Percentiles rank a stretch among this genome's conserved stretches.
Conservation (phyloP, 2,329 filamentous ascomycete genomes). For the Atkinsonella hypoxylon region DNA sequence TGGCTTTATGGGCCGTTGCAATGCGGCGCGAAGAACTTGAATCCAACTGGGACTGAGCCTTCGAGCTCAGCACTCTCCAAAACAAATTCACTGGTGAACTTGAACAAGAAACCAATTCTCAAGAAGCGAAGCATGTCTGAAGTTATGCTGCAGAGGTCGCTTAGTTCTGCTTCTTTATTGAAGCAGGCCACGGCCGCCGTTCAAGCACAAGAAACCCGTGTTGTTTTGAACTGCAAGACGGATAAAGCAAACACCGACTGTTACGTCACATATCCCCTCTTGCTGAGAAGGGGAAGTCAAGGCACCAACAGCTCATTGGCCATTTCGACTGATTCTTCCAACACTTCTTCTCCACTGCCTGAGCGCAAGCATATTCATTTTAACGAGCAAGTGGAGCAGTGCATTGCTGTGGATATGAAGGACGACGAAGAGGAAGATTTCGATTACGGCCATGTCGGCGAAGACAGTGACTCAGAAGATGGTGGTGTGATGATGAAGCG, state of each 20-base stretch:
- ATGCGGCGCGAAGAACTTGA: constrained; percentile 48
- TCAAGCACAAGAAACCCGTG: constrained; percentile 61
- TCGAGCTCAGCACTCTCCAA: constrained; percentile 36
- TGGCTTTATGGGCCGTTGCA: constrained; percentile 95
- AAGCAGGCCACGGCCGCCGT: constrained; percentile 82
- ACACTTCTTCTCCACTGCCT: constrained; percentile 47
- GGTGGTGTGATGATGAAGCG: constrained; percentile 78
- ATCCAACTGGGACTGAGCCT: constrained; percentile 30
- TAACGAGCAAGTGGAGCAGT: constrained; percentile 90
- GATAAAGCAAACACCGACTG: constrained; percentile 58
- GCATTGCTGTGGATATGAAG: constrained; percentile 84
- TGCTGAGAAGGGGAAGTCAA: constrained; percentile 47
- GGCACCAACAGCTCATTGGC: constrained; percentile 50
- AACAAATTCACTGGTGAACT: constrained; percentile 51
- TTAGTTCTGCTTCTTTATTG: constrained; percentile 78
- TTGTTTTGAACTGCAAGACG: constrained; percentile 41
- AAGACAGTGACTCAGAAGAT: constrained; percentile 62
- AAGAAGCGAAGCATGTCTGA: constrained; percentile 97
- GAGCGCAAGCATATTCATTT: constrained; percentile 87
- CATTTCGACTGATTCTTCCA: constrained; percentile 59
- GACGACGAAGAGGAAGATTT: constrained; percentile 64
- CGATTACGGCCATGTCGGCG: constrained; percentile 37
- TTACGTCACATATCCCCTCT: constrained; percentile 52
- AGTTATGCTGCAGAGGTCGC: constrained; percentile 78
- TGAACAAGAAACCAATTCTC: constrained; percentile 73